A percentile compares a stretch with the other conserved stretches of the same genome.
These are phyloP conservation scores for Alternaria ventricosa DNA, from an alignment of 2,329 filamentous ascomycete genomes.

Conservation along the genomic window DNA sequence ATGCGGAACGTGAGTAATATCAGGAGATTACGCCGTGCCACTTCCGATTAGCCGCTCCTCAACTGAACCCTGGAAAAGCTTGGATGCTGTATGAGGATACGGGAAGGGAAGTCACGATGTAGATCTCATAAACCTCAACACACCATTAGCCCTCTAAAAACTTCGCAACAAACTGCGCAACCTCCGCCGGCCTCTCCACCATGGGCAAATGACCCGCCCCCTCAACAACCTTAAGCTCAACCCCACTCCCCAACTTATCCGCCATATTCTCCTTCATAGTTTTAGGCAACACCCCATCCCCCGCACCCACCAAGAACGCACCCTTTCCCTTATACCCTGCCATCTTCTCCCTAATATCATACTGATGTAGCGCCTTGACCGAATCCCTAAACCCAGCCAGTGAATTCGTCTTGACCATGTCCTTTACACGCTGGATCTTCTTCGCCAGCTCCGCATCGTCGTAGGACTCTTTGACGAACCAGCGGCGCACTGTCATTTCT, in stretches of 20 bases:
- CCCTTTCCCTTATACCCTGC: slow-evolving; percentile 63
- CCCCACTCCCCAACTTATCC: slow-evolving; percentile 51
- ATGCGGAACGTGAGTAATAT: no score
- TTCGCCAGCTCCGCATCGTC: slow-evolving; percentile 57
- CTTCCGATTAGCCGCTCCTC: no score
- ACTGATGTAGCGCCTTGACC: slow-evolving; percentile 74
- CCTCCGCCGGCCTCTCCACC: slow-evolving; percentile 74
- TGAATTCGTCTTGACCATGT: slow-evolving; percentile 73
- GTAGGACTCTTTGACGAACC: slow-evolving; percentile 72
- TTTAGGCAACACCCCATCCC: slow-evolving; percentile 76
- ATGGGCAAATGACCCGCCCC: slow-evolving; percentile 82
- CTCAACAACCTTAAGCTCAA: slow-evolving; percentile 69
- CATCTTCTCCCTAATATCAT: slow-evolving; percentile 69
- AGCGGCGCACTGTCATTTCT: slow-evolving; percentile 72
- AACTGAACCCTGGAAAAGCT: no score
- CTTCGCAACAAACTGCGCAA: slow-evolving; percentile 67
- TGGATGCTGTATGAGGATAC: no score
- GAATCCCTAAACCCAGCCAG: slow-evolving; percentile 72
- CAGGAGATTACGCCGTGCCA: no score
- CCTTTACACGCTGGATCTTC: slow-evolving; percentile 65
- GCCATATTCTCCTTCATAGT: slow-evolving; percentile 79
- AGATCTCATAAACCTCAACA: not conserved
- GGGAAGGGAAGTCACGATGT: no score
- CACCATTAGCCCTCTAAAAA: slow-evolving; percentile 50
- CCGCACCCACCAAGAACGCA: slow-evolving; percentile 73